Evolutionary conservation across 139 green algal species (phyloP), one percentile per base, ranked within the genome.

Genomic region (Diplosphaera chodatii): DNA sequence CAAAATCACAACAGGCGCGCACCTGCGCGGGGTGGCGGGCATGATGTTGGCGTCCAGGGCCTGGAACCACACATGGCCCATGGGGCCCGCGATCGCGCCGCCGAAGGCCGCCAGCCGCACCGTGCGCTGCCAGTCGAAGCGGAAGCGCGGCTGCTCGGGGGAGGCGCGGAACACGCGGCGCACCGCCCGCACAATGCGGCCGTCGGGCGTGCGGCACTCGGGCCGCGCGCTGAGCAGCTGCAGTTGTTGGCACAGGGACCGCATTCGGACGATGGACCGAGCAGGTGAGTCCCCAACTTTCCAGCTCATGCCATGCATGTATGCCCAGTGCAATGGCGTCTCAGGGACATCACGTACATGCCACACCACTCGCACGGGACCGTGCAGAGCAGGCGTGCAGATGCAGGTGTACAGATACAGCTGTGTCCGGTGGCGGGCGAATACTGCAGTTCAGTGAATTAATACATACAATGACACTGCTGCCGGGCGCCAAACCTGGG

Each of bases 231-330:
- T 59, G 48, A 59, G 48, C 85, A 1, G 81, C 28, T n/a, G 84
- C 81, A 2, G 83, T n/a, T n/a, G 84, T 56, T 90, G 78, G 34
- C n/a, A 90, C 41, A 18, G 84, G 66, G 34, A 90, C 41, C n/a
- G 84, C 85, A 66, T 83, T 90, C 28, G 79, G 48, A 6, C 63
- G 64, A 59, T 18, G 16, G 48, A 18, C 16, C 25, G 10, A 59
- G 10, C 16, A 18, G 3, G 16, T 23, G 13, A 27, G 48, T 59
- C 10, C 8, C 8, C 37, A 48, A 48, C 10, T 48, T n/a, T n/a
- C n/a, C n/a, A n/a, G n/a, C n/a, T n/a, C n/a, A n/a, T n/a, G 37
- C 37, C 6, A 20, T 48, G 37, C 37, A 48, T 48, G n/a, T n/a
- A n/a, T n/a, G n/a, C n/a, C n/a, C 10, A 48, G 37, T 48, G 37